Base-by-base conservation (phyloP, 2,329 filamentous ascomycete genomes). In the Lasiodiplodia theobromae region DNA sequence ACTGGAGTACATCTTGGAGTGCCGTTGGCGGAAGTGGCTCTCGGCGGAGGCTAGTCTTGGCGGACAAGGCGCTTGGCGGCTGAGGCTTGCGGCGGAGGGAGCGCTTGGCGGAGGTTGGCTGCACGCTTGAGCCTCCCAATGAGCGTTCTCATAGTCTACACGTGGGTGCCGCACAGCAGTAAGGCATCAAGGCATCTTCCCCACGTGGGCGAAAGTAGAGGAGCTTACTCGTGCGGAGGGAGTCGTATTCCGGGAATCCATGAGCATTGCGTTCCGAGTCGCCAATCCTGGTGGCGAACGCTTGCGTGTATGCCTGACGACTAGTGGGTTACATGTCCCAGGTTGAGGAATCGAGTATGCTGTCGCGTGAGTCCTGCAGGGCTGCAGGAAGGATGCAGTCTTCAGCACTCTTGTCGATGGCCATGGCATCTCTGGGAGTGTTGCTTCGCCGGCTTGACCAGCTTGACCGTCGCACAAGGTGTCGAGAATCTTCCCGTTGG, bases 121-220 rank as follows among this genome's bases (percentile, higher is more conserved):
- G 57, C 57, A 44, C 18, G 57, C 57, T 60, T 47, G 11, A 12
- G 10, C 23, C 38, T 60, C 16, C 58, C 58, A 63, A 63, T 63
- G 16, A 51, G 58, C 25, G 58, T 12, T 10, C 16, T 14, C 25
- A 8, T 25, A 8, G 3, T 28, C 34, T 37, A 11, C 54, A 63
- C 58, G 38, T 44, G 58, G 28, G 25, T 10, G 18, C 10, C 8
- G n/a, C 8, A 14, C n/a, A 10, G 4, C 31, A 23, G 1, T 31
- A 8, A 40, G 54, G 31, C n/a, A 21, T n/a, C 54, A 23, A 57
- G 54, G 54, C 54, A 57, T 31, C 12, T 10, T 21, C 34, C 23
- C 54, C 54, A 47, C 44, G 44, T 47, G 44, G 44, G 44, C 44
- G 44, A 47, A n/a, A 10, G n/a, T n/a, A 7, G 40, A n/a, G n/a